Conservation (phyloP, 495 filamentous ascomycete species). For the Pyronema domesticum region DNA sequence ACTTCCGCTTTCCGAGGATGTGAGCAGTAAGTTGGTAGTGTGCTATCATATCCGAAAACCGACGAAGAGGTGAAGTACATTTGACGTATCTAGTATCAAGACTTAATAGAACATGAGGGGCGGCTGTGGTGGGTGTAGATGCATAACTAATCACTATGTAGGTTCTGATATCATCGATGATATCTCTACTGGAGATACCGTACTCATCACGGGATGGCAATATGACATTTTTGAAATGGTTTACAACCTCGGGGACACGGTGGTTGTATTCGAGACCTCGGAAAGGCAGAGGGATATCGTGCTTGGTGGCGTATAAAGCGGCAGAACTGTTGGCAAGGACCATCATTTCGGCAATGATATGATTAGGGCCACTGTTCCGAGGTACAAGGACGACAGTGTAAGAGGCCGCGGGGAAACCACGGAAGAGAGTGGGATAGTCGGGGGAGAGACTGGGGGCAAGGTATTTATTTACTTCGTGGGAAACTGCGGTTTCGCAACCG, state of each 20-base stretch:
- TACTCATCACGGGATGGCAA: constrained; percentile 21
- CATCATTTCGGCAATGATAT: constrained; percentile 53
- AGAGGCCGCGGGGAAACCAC: constrained; percentile 23
- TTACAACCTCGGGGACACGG: constrained; percentile 27
- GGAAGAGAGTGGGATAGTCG: constrained; percentile 14
- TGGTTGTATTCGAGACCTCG: constrained; percentile 48
- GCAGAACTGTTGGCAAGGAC: constrained; percentile 54
- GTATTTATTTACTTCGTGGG: constrained; percentile 4
- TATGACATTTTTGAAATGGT: constrained; percentile 24
- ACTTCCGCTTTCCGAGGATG: constrained; percentile 26
- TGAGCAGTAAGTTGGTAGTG: constrained; percentile 88
- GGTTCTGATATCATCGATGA: constrained; percentile 27
- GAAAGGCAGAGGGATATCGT: constrained; percentile 64
- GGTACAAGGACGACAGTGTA: constrained; percentile 22
- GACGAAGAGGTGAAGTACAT: constrained; percentile 68
- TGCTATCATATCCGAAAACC: constrained; percentile 63
- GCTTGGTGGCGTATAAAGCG: constrained; percentile 53
- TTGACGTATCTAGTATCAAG: constrained; percentile 50
- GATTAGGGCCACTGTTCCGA: constrained; percentile 15
- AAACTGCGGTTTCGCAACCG: constrained; percentile 2
- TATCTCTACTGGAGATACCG: constrained; percentile 17
- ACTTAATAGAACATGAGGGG: constrained; percentile 44
- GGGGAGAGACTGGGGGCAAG: constrained; percentile 4
- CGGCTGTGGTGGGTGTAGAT: constrained; percentile 25
- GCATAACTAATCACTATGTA: neutral